Base-by-base conservation (phyloP, 345 rosid species). In the Draba incana region DNA sequence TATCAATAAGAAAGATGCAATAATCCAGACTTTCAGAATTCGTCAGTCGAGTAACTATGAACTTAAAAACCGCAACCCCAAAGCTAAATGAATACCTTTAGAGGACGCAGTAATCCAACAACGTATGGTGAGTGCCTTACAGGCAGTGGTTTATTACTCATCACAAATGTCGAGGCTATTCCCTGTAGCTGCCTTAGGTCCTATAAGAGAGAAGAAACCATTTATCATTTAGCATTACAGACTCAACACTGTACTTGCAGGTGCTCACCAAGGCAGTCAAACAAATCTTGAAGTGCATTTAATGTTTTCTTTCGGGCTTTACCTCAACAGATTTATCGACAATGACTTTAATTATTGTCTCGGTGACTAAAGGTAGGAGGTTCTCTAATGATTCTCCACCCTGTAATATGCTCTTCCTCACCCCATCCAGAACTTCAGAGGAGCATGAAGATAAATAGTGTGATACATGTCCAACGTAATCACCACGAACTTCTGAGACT, bases 131-230 rank as follows among this genome's bases (percentile, higher is more conserved):
- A 92, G 80, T 92, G 97, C 71, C 92, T 81, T 37, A 81, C 84
- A 49, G 98, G 99, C 78, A 86, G 88, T 72, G 97, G 99, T 69
- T 94, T 94, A 74, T 86, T 89, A 24, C 96, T 85, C 97, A 94
- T 88, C 81, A 93, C 86, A 80, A 82, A 94, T 55, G 95, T 92
- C 53, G 97, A 85, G 31, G 92, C 83, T 78, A 94, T 92, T 69
- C 93, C 98, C 76, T 83, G 89, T 65, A 92, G 79, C 66, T 91
- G 97, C 75, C 88, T 87, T 83, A 94, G 72, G 71, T 84, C 97
- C 97, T 94, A 62, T 38, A 76, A 12, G 41, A 69, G 57, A 74
- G 31, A 64, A 41, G 64, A 65, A 65, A 50, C 12, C 30, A 49
- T 64, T 57, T 24, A 48, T 27, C 30, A 49, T 64, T 57, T 24